Evolutionary conservation across 2,329 filamentous ascomycete genomes (phyloP).

Genomic region (Microsporum ferrugineum): DNA sequence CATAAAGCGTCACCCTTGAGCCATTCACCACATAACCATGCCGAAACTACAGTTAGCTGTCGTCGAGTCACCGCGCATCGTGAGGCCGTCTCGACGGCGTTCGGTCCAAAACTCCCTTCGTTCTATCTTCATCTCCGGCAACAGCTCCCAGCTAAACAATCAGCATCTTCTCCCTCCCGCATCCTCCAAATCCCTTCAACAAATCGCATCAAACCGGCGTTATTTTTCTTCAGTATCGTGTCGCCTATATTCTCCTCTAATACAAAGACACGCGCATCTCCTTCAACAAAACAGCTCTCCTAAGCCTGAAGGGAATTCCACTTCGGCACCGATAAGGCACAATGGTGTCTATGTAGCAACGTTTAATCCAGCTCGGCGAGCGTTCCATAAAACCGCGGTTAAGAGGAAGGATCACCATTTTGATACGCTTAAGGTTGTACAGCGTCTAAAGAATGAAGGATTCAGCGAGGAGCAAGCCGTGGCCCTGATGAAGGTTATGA

Average conservation of each 20-base stretch:
- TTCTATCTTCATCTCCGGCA: conserved; percentile 1
- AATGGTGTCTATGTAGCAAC: conserved; percentile 39
- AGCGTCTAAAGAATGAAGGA: conserved; percentile 76
- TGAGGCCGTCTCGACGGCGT: conserved; percentile 18
- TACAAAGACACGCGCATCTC: neutral
- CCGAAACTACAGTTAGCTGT: conserved; percentile 30
- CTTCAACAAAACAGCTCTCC: neutral
- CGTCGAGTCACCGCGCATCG: conserved; percentile 33
- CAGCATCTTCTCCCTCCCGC: neutral
- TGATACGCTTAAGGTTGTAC: conserved; percentile 94
- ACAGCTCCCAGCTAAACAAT: neutral
- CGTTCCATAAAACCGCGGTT: conserved; percentile 50
- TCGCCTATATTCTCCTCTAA: neutral
- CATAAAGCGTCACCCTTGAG: neutral
- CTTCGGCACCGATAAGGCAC: conserved; percentile 28
- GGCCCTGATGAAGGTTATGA: conserved; percentile 96
- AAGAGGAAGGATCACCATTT: conserved; percentile 78
- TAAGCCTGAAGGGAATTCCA: neutral
- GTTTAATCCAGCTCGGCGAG: conserved; percentile 32
- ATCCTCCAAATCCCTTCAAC: neutral
- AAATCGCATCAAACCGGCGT: neutral
- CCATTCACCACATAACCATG: conserved; percentile 22
- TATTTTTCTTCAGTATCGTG: neutral
- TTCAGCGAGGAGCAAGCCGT: conserved; percentile 92
- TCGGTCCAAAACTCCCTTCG: neutral